Evolutionary conservation across 352 stramenopile species (phyloP).

Genomic region (Pythium monospermum): DNA sequence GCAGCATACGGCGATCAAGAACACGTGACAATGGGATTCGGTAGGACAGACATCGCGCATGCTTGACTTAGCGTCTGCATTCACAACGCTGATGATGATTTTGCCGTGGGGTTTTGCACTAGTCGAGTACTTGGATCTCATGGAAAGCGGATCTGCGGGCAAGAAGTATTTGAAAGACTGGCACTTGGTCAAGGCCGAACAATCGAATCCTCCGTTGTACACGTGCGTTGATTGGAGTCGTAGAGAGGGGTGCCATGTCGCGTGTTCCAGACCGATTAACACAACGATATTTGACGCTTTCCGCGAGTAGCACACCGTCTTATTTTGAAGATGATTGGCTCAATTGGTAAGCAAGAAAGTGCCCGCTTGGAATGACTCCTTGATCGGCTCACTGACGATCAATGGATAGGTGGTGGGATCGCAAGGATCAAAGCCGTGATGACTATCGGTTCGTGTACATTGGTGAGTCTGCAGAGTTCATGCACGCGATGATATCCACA

Average conservation of each 20-base stretch:
- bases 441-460: constrained; percentile 98
- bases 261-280: background rate
- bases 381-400: background rate
- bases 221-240: constrained; percentile 49
- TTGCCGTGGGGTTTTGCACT: too few relatives aligned
- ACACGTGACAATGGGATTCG: background rate
- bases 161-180: constrained; percentile 84
- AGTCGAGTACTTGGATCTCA: constrained; percentile 63
- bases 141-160: constrained; percentile 37
- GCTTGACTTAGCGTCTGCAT: too few relatives aligned
- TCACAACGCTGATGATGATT: too few relatives aligned
- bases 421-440: constrained; percentile 49
- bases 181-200: constrained; percentile 72
- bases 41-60: too few relatives aligned
- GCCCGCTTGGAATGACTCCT: background rate
- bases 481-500: too few relatives aligned
- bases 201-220: constrained; percentile 37
- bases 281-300: constrained; percentile 1
- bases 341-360: constrained; percentile 59
- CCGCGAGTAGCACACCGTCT: constrained; percentile 56
- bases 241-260: too few relatives aligned
- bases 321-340: constrained; percentile 92
- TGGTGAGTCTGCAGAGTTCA: constrained; percentile 35
- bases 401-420: constrained; percentile 66
- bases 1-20: background rate